These are phyloP conservation scores for Sarocladiaceae sp. DNA, from an alignment of 2,329 filamentous ascomycete genomes.

Conservation along the genomic window DNA sequence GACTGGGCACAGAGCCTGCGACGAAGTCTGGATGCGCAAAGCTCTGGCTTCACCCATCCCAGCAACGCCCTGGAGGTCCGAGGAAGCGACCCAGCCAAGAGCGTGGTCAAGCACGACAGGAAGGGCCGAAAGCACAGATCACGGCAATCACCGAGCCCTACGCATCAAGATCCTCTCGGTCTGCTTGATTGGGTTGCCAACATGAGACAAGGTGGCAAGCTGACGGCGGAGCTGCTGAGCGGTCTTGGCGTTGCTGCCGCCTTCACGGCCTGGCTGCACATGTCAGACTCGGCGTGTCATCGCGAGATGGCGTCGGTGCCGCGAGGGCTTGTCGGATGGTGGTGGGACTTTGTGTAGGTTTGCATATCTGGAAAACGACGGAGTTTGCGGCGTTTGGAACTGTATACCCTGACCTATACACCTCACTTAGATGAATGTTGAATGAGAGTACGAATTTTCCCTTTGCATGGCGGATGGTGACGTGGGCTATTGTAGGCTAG, in stretches of 20 bases:
- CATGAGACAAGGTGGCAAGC: slow-evolving; percentile 57
- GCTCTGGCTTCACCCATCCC: slow-evolving; percentile 9
- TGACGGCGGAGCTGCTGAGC: slow-evolving; percentile 67
- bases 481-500: too few relatives aligned
- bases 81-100: not conserved
- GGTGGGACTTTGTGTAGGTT: slow-evolving; percentile 4
- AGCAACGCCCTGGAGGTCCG: not conserved
- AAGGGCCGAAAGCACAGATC: slow-evolving; percentile 11
- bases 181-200: slow-evolving; percentile 63
- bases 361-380: not conserved
- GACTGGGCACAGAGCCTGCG: slow-evolving; percentile 31
- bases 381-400: not conserved
- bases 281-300: slow-evolving; percentile 7
- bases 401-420: not conserved
- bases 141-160: not conserved
- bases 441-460: not conserved
- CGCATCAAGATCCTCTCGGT: slow-evolving; percentile 70
- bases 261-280: slow-evolving; percentile 51
- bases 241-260: slow-evolving; percentile 69
- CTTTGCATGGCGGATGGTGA: too few relatives aligned
- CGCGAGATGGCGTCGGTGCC: not conserved
- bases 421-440: not conserved
- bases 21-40: slow-evolving; percentile 27
- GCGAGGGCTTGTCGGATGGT: slow-evolving; percentile 5
- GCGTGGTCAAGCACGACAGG: not conserved